Evolutionary conservation across 371 early-diverging fungal species (phyloP), one percentile per base, ranked within the genome.

Genomic region (Mycotypha africana): DNA sequence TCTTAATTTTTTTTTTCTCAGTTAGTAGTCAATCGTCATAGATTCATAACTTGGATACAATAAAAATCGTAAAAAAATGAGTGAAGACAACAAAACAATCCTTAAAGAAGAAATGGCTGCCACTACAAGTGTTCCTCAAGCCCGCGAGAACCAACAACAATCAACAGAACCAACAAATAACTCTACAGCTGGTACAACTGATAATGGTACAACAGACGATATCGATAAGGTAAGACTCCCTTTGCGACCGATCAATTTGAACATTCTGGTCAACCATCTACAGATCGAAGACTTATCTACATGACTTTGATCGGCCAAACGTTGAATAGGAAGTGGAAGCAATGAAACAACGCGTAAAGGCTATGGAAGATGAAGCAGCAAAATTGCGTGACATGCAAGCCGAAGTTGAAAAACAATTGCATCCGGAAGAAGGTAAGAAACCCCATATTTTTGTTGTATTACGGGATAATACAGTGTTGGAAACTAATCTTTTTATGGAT

Each of bases 361-460:
- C 92, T 65, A 92, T 95, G 93, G 95, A 95, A 61, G 82, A 85
- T 42, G 97, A 97, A 56, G 95, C 97, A n/a, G 89, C 88, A 39
- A 90, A 91, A 65, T 78, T 97, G 48, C 81, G 86, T 39, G 88
- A 88, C 53, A 88, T 96, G 84, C 92, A 92, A 57, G 92, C 86
- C 26, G 85, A 90, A 55, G 85, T 88, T 31, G 89, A 92, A 46
- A 87, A 88, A 66, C 88, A 86, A 21, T 77, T 86, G 76, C 72
- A 76, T 42, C 58, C 70, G 23, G 76, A 74, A 57, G 82, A 79
- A 70, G 81, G 81, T 78, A 59, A 33, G 10, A 28, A 28, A 8
- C 5, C 5, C 5, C 5, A 28, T 8, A 28, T 28, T 28, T 28
- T 28, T 28, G 5, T 28, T 33, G 9, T 33, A 28, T 28, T 28